These are phyloP conservation scores for Stylonectria norvegica DNA, from an alignment of 2,329 filamentous ascomycete species.

Conservation along the genomic window DNA sequence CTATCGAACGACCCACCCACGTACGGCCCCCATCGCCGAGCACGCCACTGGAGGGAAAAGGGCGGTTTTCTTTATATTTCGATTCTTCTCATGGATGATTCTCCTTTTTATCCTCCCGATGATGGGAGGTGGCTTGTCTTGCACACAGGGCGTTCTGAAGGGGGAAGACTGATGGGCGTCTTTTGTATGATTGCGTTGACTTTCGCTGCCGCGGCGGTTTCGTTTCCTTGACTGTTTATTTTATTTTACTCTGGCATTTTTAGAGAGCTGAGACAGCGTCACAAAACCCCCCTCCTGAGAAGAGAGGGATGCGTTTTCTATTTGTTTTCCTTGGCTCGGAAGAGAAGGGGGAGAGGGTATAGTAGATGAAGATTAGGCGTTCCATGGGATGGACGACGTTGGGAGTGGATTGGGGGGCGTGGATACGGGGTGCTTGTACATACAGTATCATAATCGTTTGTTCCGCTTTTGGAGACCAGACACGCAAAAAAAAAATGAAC, in stretches of 20 bases:
- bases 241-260: slow-evolving; percentile 26
- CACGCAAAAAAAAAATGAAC: slow-evolving; percentile 19
- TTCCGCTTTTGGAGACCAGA: slow-evolving; percentile 27
- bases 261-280: slow-evolving; percentile 31
- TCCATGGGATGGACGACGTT: slow-evolving; percentile 1
- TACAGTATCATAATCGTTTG: slow-evolving; percentile 28
- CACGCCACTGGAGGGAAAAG: slow-evolving; percentile 18
- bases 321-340: slow-evolving; percentile 6
- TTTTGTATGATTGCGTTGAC: slow-evolving; percentile 25
- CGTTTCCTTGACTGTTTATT: slow-evolving; percentile 20
- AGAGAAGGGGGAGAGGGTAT: slow-evolving; percentile 4
- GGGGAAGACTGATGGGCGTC: slow-evolving; percentile 26
- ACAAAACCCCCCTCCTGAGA: background rate
- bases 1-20: slow-evolving; percentile 9
- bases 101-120: slow-evolving; percentile 5
- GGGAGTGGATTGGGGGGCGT: slow-evolving; percentile 5
- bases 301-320: slow-evolving; percentile 2
- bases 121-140: slow-evolving; percentile 25
- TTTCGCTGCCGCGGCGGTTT: slow-evolving; percentile 21
- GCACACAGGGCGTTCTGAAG: slow-evolving; percentile 34
- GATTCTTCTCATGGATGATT: no score
- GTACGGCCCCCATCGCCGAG: slow-evolving; percentile 10
- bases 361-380: slow-evolving; percentile 3
- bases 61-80: slow-evolving; percentile 19
- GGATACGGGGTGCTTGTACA: slow-evolving; percentile 17